Evolutionary conservation across 2,329 filamentous ascomycete genomes (phyloP), one percentile per base, ranked within the genome.

Genomic region (Neobulgaria alba): DNA sequence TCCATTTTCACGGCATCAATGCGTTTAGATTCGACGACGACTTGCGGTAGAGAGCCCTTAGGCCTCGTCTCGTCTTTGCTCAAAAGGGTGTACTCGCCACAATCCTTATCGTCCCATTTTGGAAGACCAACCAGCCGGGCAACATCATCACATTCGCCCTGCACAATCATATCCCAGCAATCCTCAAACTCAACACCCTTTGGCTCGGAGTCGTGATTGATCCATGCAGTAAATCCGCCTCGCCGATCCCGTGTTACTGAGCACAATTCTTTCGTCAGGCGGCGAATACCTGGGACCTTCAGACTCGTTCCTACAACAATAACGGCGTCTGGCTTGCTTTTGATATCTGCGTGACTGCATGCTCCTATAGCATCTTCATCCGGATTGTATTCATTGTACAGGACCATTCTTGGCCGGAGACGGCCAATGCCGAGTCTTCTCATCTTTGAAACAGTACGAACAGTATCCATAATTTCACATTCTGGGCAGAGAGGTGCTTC

Each of bases 361-460:
- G 85, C 85, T 32, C 90, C 89, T 60, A 98, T 98, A 10, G 92
- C 90, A 53, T 95, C 90, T 52, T 92, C 87, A 51, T 98, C 92
- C 0, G 92, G 92, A 58, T 96, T 95, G 60, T 86, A 83, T 62
- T 98, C 92, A 60, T 96, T 95, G 67, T 98, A 98, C 8, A 98
- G 73, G 3, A 96, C 90, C 68, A 98, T 95, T 42, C 92, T 78
- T 16, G 92, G 92, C 16, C 92, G 79, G 48, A 98, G 67, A 46
- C 85, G 79, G 31, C 92, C 92, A 54, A 98, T 84, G 1, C 92
- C 92, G 57, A 95, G 92, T 57, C 89, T 94, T 44, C 92, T 79
- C 64, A 95, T 90, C 36, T 89, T 88, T 10, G 80, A 84, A 47
- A 73, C 71, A 12, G 82, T 85, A 55, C 92, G 84, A 35, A 89